phyloP scores from a whole-genome alignment of 1,284 basidiomycete genomes.

The Cryptococcus wingfieldii region DNA sequence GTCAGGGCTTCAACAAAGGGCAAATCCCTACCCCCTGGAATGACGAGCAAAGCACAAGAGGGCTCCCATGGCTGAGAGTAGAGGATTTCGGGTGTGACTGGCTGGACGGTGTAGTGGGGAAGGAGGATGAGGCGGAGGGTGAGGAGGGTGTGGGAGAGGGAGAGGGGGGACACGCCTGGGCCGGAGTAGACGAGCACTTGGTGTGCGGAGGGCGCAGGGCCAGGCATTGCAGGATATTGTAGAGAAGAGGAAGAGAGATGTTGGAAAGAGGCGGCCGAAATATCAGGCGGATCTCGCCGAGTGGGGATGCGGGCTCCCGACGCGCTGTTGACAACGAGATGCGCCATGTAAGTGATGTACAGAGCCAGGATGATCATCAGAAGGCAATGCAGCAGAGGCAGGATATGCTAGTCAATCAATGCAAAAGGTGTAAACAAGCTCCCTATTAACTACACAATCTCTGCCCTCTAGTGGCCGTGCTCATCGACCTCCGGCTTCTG shows the following conservation, averaged over 20 bases:
- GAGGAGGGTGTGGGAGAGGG: constrained; percentile 57
- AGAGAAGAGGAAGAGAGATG: not conserved
- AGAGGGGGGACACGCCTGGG: constrained; percentile 61
- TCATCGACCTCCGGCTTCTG: constrained; percentile 66
- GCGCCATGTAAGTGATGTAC: too few species aligned
- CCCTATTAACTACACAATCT: not conserved
- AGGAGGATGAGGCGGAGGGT: constrained; percentile 60
- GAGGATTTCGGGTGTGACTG: constrained; percentile 59
- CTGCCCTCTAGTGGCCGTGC: constrained; percentile 54
- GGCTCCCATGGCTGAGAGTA: constrained; percentile 68
- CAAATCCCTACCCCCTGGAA: constrained; percentile 61
- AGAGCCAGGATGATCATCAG: not conserved
- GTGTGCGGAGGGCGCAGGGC: constrained; percentile 35
- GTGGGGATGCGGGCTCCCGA: too few species aligned
- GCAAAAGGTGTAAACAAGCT: too few species aligned
- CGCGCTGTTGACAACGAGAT: too few species aligned
- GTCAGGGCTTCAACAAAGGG: constrained; percentile 54
- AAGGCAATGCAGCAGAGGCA: too few species aligned
- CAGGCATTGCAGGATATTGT: constrained; percentile 28
- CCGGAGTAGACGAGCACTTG: constrained; percentile 75
- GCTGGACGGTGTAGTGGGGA: constrained; percentile 73
- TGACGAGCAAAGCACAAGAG: constrained; percentile 69
- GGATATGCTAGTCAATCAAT: too few species aligned
- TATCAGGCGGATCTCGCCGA: too few species aligned
- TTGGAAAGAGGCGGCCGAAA: not conserved